Evolutionary conservation across 2,329 filamentous ascomycete species (phyloP).

Genomic region (Bisporella sp.): DNA sequence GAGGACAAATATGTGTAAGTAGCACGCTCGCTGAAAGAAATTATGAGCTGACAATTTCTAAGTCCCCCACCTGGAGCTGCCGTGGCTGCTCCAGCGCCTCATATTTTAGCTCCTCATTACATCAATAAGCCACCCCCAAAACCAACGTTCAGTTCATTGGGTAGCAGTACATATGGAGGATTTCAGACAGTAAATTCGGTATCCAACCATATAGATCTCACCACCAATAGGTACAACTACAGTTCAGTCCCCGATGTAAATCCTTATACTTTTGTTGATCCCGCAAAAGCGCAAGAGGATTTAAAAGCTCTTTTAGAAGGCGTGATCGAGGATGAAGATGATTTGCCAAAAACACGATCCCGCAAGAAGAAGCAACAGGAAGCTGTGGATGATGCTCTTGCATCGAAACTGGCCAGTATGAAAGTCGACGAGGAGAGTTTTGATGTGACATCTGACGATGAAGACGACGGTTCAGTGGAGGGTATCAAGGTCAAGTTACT

Average conservation of each 20-base stretch:
- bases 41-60: not conserved
- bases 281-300: slow-evolving; percentile 64
- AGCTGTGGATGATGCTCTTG: slow-evolving; percentile 23
- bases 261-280: slow-evolving; percentile 40
- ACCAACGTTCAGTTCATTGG: slow-evolving; percentile 24
- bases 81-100: slow-evolving; percentile 18
- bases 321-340: slow-evolving; percentile 64
- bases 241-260: slow-evolving; percentile 10
- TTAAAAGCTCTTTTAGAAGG: slow-evolving; percentile 78
- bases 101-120: slow-evolving; percentile 17
- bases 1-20: not conserved
- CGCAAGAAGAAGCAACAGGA: slow-evolving; percentile 30
- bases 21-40: no score
- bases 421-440: slow-evolving; percentile 33
- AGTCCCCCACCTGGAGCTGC: slow-evolving; percentile 6
- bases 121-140: slow-evolving; percentile 21
- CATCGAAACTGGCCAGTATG: slow-evolving; percentile 30
- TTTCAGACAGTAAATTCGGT: slow-evolving; percentile 21
- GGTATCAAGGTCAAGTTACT: slow-evolving; percentile 83
- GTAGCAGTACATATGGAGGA: slow-evolving; percentile 17
- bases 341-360: slow-evolving; percentile 30
- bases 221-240: slow-evolving; percentile 17
- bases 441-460: slow-evolving; percentile 31
- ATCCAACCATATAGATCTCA: slow-evolving; percentile 27
- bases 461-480: slow-evolving; percentile 60